phyloP scores from a whole-genome alignment of 2,329 filamentous ascomycete genomes.

The Sporothrix schenckii region DNA sequence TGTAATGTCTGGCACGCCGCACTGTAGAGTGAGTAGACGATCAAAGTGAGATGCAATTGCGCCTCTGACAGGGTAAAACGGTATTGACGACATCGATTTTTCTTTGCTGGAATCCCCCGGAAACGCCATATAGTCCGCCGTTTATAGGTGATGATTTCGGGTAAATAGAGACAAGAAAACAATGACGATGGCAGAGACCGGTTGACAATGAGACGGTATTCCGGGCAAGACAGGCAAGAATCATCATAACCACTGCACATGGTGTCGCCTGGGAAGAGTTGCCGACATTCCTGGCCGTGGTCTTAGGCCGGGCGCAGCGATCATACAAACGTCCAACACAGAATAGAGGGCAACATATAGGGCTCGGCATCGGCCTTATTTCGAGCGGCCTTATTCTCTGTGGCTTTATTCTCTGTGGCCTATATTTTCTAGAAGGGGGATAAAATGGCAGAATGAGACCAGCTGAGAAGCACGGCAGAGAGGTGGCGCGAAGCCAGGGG shows the following conservation, averaged over 20 bases:
- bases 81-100: no score
- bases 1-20: background rate
- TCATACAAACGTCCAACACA: background rate
- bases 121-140: background rate
- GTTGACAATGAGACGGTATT: background rate
- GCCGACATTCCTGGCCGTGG: constrained; percentile 10
- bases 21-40: background rate
- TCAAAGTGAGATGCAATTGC: background rate
- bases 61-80: background rate
- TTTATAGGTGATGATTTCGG: background rate
- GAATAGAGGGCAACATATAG: background rate
- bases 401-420: background rate
- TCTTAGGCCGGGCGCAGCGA: background rate
- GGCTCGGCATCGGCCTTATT: background rate
- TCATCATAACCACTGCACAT: no score
- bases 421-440: background rate
- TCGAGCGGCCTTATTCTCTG: background rate
- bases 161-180: background rate
- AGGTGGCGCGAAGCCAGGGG: no score
- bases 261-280: background rate
- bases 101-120: background rate
- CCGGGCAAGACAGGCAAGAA: background rate
- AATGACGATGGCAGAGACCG: background rate
- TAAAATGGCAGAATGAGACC: background rate
- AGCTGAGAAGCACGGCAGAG: no score